Percentiles rank a stretch among this genome's conserved stretches.
Evolutionary conservation across 495 filamentous ascomycete species (phyloP).

Genomic region (Xylaria grammica): DNA sequence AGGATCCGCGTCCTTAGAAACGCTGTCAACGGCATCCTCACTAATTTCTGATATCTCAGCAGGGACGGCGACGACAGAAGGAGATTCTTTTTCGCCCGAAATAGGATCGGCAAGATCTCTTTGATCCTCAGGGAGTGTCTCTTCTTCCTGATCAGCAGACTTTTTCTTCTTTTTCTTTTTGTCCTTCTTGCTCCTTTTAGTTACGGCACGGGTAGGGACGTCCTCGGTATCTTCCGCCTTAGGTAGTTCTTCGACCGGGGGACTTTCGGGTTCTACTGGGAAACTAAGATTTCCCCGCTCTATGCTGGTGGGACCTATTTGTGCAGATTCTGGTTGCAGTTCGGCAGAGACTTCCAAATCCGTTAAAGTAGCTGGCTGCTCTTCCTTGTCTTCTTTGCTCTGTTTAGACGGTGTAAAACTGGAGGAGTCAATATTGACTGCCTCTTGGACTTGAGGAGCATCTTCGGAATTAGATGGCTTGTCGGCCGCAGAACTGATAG

Average conservation of each 20-base stretch:
- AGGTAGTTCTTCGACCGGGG: not conserved
- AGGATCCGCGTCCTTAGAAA: not conserved
- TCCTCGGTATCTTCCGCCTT: conserved; percentile 1
- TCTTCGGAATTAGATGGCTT: not conserved
- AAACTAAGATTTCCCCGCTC: not conserved
- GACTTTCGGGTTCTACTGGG: not conserved
- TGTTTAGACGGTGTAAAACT: conserved; percentile 1
- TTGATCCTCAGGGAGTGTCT: not conserved
- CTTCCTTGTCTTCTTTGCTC: conserved; percentile 15
- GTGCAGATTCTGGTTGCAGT: conserved; percentile 1
- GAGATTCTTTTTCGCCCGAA: not conserved
- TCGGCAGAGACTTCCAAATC: conserved; percentile 12
- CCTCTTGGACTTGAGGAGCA: not conserved
- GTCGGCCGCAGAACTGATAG: not conserved
- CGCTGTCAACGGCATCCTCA: not conserved
- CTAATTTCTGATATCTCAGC: not conserved
- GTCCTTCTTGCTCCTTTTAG: conserved; percentile 37
- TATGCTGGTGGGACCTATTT: not conserved
- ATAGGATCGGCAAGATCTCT: not conserved
- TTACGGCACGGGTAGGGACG: conserved; percentile 12
- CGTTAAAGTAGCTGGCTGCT: conserved; percentile 1
- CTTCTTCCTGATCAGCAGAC: conserved; percentile 3
- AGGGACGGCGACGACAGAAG: not conserved
- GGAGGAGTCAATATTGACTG: not conserved
- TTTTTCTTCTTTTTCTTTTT: conserved; percentile 35